These are phyloP conservation scores for Lachancea quebecensis DNA, from an alignment of 805 yeast species.

Conservation along the genomic window DNA sequence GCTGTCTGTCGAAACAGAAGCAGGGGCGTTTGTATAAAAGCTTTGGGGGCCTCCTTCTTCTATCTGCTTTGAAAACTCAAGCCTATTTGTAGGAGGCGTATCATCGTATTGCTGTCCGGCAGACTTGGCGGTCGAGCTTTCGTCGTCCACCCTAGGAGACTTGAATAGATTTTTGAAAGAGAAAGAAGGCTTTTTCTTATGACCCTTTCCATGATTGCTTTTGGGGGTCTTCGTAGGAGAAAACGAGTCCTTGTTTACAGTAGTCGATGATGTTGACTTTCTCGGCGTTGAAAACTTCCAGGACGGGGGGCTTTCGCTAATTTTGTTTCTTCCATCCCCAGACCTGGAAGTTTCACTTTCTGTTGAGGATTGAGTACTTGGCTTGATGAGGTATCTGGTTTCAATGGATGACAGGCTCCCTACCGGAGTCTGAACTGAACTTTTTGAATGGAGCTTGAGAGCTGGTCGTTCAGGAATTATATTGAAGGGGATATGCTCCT, in stretches of 20 bases:
- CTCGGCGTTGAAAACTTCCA: constrained; percentile 5
- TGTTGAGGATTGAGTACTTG: constrained; percentile 18
- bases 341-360: constrained; percentile 14
- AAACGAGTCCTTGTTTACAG: constrained; percentile 4
- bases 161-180: constrained; percentile 28
- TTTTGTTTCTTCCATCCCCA: constrained; percentile 2
- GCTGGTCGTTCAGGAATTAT: neutral
- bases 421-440: constrained; percentile 7
- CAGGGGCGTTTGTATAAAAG: neutral
- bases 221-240: constrained; percentile 1
- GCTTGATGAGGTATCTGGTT: constrained; percentile 11
- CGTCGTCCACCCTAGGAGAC: constrained; percentile 19
- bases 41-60: neutral
- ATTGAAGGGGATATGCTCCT: neutral
- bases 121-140: neutral
- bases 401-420: constrained; percentile 8
- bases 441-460: constrained; percentile 1
- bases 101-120: neutral
- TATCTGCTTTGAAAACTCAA: constrained; percentile 1
- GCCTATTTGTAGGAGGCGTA: neutral
- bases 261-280: constrained; percentile 10
- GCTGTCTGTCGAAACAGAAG: neutral
- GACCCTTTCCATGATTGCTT: constrained; percentile 7
- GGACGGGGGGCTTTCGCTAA: constrained; percentile 3
- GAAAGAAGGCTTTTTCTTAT: constrained; percentile 25